Evolutionary conservation across 495 filamentous ascomycete genomes (phyloP).

Genomic region (Cercophora sp.): DNA sequence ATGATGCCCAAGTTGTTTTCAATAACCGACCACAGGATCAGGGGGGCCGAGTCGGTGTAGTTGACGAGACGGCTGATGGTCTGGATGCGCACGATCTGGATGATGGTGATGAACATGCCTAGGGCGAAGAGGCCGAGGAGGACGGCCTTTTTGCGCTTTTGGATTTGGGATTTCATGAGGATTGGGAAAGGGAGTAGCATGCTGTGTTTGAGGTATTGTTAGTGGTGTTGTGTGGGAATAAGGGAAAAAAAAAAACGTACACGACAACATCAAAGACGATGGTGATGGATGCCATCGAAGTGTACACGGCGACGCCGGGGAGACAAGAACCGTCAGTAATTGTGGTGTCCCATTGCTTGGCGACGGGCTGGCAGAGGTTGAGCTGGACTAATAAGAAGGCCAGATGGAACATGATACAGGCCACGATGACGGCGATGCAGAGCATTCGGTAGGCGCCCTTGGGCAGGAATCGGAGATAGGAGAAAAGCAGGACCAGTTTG

Average conservation of each 20-base stretch:
- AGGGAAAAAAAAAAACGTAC: slow-evolving; percentile 23
- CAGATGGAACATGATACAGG: slow-evolving; percentile 30
- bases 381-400: slow-evolving; percentile 37
- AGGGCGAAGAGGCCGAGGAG: slow-evolving; percentile 47
- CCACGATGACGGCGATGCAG: slow-evolving; percentile 32
- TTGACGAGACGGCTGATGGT: slow-evolving; percentile 40
- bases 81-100: slow-evolving; percentile 53
- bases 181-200: slow-evolving; percentile 49
- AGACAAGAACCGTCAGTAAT: slow-evolving; percentile 40
- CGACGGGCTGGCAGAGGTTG: slow-evolving; percentile 43
- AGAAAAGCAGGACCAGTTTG: slow-evolving; percentile 48
- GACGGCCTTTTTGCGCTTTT: slow-evolving; percentile 35
- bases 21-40: slow-evolving; percentile 51
- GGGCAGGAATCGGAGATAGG: slow-evolving; percentile 49
- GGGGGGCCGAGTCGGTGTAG: slow-evolving; percentile 41
- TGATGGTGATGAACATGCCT: slow-evolving; percentile 51
- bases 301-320: slow-evolving; percentile 40
- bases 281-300: slow-evolving; percentile 34
- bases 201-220: slow-evolving; percentile 21
- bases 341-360: slow-evolving; percentile 43
- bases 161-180: slow-evolving; percentile 42
- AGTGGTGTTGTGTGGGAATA: too few species aligned
- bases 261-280: slow-evolving; percentile 48
- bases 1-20: slow-evolving; percentile 52
- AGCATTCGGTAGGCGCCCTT: slow-evolving; percentile 35